Evolutionary conservation across 345 rosid genomes (phyloP).

Genomic region (Eutrema yunnanense): DNA sequence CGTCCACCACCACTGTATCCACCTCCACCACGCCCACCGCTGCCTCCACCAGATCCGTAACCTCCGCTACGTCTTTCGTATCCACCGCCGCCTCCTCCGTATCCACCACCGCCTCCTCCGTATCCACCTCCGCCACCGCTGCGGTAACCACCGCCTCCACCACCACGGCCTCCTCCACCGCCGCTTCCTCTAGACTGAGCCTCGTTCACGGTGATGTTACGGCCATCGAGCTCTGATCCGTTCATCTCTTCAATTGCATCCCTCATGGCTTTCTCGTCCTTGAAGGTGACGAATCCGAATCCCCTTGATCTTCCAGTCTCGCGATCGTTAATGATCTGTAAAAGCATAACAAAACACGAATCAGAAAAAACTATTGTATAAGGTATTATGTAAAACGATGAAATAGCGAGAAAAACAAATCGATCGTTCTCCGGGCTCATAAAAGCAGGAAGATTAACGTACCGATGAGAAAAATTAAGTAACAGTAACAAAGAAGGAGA

Average conservation of each 20-base stretch:
- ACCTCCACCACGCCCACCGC: slow-evolving; percentile 5
- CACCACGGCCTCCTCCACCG: slow-evolving; percentile 38
- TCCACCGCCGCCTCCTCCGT: slow-evolving; percentile 33
- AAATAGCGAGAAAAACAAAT: not conserved
- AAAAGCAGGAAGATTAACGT: slow-evolving; percentile 78
- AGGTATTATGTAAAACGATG: not conserved
- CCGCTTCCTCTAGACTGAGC: slow-evolving; percentile 76
- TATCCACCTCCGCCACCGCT: slow-evolving; percentile 44
- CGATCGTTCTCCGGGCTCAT: slow-evolving; percentile 68
- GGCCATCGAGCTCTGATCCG: slow-evolving; percentile 72
- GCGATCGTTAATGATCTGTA: slow-evolving; percentile 77
- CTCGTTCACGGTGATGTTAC: slow-evolving; percentile 78
- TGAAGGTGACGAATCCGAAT: slow-evolving; percentile 81
- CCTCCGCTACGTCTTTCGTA: slow-evolving; percentile 26
- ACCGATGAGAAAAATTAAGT: slow-evolving; percentile 58
- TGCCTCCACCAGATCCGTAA: slow-evolving; percentile 26
- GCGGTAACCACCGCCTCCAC: slow-evolving; percentile 31
- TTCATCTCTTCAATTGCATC: slow-evolving; percentile 93
- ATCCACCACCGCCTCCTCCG: slow-evolving; percentile 28
- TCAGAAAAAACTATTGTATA: not conserved
- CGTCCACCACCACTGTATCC: slow-evolving; percentile 15
- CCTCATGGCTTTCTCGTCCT: slow-evolving; percentile 74
- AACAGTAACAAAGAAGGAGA: slow-evolving; percentile 61
- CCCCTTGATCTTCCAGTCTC: slow-evolving; percentile 91
- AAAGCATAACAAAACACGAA: not conserved